Evolutionary conservation across 2,329 filamentous ascomycete species (phyloP), one percentile per base, ranked within the genome.

Genomic region (Talaromyces marneffei): DNA sequence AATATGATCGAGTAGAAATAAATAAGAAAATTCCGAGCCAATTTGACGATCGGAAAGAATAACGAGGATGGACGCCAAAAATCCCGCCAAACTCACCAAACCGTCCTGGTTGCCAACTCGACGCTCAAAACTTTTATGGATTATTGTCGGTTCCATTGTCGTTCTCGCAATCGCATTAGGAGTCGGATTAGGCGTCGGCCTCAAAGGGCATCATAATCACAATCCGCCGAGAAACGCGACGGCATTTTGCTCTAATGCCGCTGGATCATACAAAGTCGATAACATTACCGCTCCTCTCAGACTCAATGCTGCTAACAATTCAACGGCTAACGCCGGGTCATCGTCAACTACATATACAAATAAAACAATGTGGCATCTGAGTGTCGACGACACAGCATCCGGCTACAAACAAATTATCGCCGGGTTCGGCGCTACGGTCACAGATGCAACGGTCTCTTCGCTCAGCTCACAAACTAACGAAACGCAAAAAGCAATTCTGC

Each of bases 341-440:
- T 60, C 2, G 64, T 52, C 16, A 12, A 66, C 7, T 65, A 68
- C 0, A 62, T 68, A 8, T 46, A 37, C 6, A 66, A 68, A 6
- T 65, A 37, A 20, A 65, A 68, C 68, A 20, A 68, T 68, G 20
- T 71, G 69, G 69, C 64, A 69, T 33, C 57, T 71, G 4, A 67
- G 50, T 8, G 59, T 71, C 14, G 68, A 71, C 35, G 69, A 71
- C 52, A 69, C 69, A 7, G 60, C 63, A 8, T 63, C 66, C 3
- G 69, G 69, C 2, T 63, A 70, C 52, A 69, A 69, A 52, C 69
- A 71, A 40, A 66, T 66, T 8, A 69, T 72, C 33, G 65, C 66
- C 4, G 75, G 75, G 14, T 77, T 77, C 53, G 75, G 75, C 20
- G 70, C 71, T 44, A 71, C 74, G 2, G 73, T 74, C 59, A 77